These are phyloP conservation scores for Pythium apleroticum DNA, from an alignment of 352 stramenopile species.

Conservation along the genomic window DNA sequence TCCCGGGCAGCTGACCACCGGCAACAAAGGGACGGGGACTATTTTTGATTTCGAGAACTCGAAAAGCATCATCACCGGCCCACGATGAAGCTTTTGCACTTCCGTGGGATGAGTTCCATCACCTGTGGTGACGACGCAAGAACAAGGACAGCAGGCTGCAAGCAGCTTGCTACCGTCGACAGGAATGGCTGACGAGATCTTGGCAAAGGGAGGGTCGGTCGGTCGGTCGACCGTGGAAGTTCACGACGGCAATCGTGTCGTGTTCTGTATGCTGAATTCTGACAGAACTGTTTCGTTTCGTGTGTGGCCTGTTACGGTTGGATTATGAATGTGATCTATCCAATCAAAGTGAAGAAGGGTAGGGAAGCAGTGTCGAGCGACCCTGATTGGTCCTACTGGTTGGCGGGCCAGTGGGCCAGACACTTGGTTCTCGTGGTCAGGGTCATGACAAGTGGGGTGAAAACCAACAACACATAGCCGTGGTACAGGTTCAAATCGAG, in stretches of 20 bases:
- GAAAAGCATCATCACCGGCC: not conserved
- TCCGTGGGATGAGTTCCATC: not conserved
- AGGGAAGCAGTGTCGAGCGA: not conserved
- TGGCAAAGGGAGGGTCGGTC: not conserved
- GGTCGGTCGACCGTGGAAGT: conserved; percentile 13
- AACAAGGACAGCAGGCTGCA: not conserved
- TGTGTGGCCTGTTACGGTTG: conserved; percentile 14
- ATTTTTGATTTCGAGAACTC: not conserved
- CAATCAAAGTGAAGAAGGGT: not conserved
- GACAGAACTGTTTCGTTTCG: conserved; percentile 25
- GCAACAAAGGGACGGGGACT: not conserved
- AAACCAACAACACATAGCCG: too few relatives aligned
- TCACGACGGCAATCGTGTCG: conserved; percentile 16
- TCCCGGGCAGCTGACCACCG: not conserved
- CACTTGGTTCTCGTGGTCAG: not conserved
- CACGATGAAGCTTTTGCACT: not conserved
- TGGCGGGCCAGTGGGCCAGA: not conserved
- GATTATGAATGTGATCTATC: not conserved
- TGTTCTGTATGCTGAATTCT: conserved; percentile 22
- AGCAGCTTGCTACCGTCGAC: not conserved
- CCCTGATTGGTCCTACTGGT: conserved; percentile 12
- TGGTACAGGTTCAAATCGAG: too few relatives aligned
- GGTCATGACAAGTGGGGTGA: too few relatives aligned
- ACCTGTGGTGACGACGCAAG: not conserved
- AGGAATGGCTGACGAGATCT: not conserved